Percentiles rank a stretch among this genome's conserved stretches.
Conservation (phyloP, 176 grass and related monocot species). For the Avena eriantha region DNA sequence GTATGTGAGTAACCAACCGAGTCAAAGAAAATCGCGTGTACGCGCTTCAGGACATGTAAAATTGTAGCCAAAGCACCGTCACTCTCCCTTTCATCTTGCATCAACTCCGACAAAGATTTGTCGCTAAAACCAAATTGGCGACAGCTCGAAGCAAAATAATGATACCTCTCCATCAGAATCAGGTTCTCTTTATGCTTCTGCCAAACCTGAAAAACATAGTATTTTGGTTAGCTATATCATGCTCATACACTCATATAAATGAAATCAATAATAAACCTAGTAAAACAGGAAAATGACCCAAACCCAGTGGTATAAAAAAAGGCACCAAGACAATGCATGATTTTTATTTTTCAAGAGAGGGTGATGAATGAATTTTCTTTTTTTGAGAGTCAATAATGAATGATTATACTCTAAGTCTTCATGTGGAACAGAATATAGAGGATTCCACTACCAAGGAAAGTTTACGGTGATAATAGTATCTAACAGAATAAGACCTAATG, state of each 20-base stretch:
- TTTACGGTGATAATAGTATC: background rate
- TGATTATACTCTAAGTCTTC: constrained; percentile 14
- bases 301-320: background rate
- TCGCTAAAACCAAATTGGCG: constrained; percentile 58
- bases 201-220: constrained; percentile 66
- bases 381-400: background rate
- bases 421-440: constrained; percentile 15
- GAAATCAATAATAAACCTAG: background rate
- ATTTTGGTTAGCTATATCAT: background rate
- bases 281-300: background rate
- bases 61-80: constrained; percentile 79
- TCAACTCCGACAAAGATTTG: constrained; percentile 72
- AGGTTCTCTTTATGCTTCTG: constrained; percentile 92
- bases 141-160: constrained; percentile 88
- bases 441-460: constrained; percentile 5
- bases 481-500: background rate
- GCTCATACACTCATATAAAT: constrained; percentile 1
- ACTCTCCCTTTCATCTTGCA: constrained; percentile 84
- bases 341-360: no score
- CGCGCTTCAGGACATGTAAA: constrained; percentile 76
- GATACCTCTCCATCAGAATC: constrained; percentile 96
- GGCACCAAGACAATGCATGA: background rate
- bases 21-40: constrained; percentile 84
- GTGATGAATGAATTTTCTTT: no score
- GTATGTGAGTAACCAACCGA: constrained; percentile 50